A percentile compares a stretch with the other conserved stretches of the same genome.
Evolutionary conservation across 805 yeast genomes (phyloP).

Genomic region (Starmerella floris): DNA sequence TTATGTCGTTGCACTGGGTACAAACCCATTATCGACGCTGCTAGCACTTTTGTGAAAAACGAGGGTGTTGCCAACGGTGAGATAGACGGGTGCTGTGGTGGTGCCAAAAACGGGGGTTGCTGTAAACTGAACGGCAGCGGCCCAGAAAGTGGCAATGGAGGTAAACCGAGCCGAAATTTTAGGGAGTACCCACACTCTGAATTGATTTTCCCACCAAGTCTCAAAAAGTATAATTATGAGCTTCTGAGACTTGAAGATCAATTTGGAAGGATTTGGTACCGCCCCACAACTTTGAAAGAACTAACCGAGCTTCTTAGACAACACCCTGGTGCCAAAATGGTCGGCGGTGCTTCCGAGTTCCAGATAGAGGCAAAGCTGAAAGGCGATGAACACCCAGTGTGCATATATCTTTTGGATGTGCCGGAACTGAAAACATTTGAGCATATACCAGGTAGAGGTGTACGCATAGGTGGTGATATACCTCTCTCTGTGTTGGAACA

Average conservation of each 20-base stretch:
- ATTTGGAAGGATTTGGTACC: conserved; percentile 33
- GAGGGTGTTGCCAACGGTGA: not conserved
- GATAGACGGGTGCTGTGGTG: not conserved
- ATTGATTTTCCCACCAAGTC: conserved; percentile 32
- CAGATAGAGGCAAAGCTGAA: conserved; percentile 37
- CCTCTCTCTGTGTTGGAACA: conserved; percentile 32
- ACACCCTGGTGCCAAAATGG: conserved; percentile 32
- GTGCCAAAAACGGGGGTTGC: conserved; percentile 1
- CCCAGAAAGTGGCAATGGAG: not conserved
- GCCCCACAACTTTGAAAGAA: conserved; percentile 33
- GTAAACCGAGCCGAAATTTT: conserved; percentile 8
- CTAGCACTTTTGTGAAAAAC: conserved; percentile 29
- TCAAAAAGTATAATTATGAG: conserved; percentile 26
- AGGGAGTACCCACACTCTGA: conserved; percentile 33
- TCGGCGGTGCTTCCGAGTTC: conserved; percentile 38
- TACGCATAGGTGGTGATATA: conserved; percentile 34
- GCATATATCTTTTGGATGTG: conserved; percentile 34
- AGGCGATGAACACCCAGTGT: conserved; percentile 31
- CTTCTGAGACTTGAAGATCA: conserved; percentile 28
- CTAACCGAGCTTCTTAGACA: conserved; percentile 27
- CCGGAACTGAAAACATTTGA: conserved; percentile 30
- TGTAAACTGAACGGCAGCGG: not conserved
- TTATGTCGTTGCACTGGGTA: conserved; percentile 40
- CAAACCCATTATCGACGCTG: conserved; percentile 39
- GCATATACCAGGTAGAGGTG: conserved; percentile 32